Base-by-base conservation (phyloP, 176 grass and related monocot genomes). In the Urochloa ruziziensis region DNA sequence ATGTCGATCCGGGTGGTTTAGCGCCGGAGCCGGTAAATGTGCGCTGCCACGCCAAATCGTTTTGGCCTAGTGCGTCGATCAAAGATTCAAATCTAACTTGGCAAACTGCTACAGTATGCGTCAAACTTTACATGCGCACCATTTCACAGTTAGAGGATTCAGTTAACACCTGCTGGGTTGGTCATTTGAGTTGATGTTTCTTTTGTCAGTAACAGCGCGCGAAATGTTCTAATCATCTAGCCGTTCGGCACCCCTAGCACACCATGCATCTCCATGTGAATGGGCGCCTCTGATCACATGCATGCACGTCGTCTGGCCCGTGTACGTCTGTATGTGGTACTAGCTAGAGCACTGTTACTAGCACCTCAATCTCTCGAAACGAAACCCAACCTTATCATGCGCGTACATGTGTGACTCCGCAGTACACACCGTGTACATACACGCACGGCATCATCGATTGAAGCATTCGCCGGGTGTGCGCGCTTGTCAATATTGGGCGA, bases 151-250 rank as follows among this genome's bases (percentile, higher is more conserved):
- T 83, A 78, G 65, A n/a, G n/a, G 56, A 27, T 62, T 34, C 19
- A 30, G 46, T 67, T 53, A 10, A 28, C 23, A 37, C 12, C n/a
- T 10, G 35, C 40, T 16, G 37, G 47, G 67, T 76, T 30, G 34
- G 78, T 70, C 62, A 89, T 35, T 63, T 75, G 62, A 89, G 53
- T 70, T 81, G 82, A 89, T 85, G 82, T 89, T 61, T 81, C 82
- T 74, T 80, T 33, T 81, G 77, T 81, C 70, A 81, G 82, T 30
- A 70, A 81, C 70, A 81, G 62, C 18, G 70, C 52, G 43, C 62
- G 25, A 77, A 43, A 62, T 25, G 43, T 64, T 81, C 11, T 34
- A 28, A 71, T 82, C 83, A 46, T 77, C 77, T 46, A 64, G 68
- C 35, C 74, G 34, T 62, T 40, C 39, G 43, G 29, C 52, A 25